Conservation (phyloP, 2,329 filamentous ascomycete genomes). For the Emericellopsis atlantica region DNA sequence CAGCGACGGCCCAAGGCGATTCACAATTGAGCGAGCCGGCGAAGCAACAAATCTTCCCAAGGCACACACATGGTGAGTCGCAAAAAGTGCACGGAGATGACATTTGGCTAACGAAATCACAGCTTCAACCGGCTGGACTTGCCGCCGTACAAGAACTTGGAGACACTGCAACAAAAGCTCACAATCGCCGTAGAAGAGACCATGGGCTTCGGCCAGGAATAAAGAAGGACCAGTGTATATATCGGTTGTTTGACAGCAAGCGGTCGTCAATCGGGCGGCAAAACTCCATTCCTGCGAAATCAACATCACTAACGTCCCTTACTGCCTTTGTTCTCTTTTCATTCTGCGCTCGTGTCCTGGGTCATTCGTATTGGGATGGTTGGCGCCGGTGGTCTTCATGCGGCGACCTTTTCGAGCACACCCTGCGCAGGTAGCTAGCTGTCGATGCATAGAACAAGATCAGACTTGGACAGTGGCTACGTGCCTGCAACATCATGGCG, state of each 20-base stretch:
- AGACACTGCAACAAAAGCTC: conserved; percentile 76
- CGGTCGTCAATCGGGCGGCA: too few species aligned
- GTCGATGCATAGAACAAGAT: too few species aligned
- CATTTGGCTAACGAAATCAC: conserved; percentile 10
- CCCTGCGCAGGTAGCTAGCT: too few species aligned
- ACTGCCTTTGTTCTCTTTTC: not conserved
- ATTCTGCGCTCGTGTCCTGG: too few species aligned
- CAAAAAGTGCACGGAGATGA: too few species aligned
- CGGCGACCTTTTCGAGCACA: too few species aligned
- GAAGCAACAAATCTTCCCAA: conserved; percentile 86
- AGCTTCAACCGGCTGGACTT: conserved; percentile 97
- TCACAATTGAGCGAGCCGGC: conserved; percentile 96
- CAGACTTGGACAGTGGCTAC: too few species aligned
- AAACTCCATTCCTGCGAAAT: not conserved
- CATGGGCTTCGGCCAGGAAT: conserved; percentile 97
- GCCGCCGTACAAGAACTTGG: conserved; percentile 81
- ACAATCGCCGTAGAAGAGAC: conserved; percentile 98
- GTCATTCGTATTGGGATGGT: too few species aligned
- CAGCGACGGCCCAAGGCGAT: conserved; percentile 85
- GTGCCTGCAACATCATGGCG: too few species aligned
- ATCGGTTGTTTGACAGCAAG: not conserved
- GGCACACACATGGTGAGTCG: conserved; percentile 86
- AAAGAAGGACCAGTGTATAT: conserved; percentile 16
- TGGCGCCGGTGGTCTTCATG: too few species aligned
- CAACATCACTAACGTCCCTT: not conserved